Conservation (phyloP, 2,329 filamentous ascomycete genomes). For the Monilinia polystroma region DNA sequence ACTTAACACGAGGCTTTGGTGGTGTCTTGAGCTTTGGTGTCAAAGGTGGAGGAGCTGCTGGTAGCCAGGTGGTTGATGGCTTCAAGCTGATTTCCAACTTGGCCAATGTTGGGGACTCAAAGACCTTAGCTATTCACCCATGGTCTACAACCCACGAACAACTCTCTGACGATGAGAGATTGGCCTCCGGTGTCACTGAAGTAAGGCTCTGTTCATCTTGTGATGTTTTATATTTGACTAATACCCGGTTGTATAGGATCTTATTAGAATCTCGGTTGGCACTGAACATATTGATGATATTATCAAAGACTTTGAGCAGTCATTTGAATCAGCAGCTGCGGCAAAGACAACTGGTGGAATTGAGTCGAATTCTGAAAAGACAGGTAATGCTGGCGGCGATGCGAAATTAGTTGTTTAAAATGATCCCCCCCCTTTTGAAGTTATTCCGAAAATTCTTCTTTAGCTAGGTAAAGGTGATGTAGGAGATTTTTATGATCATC, state of each 20-base stretch:
- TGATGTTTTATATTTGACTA: slow-evolving; percentile 8
- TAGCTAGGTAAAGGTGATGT: background rate
- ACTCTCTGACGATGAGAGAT: slow-evolving; percentile 77
- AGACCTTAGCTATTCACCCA: slow-evolving; percentile 92
- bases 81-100: slow-evolving; percentile 96
- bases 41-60: slow-evolving; percentile 81
- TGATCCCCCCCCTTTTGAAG: slow-evolving; percentile 4
- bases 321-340: slow-evolving; percentile 63
- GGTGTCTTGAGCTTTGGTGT: slow-evolving; percentile 93
- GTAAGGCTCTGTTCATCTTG: slow-evolving; percentile 42
- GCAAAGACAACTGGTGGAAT: slow-evolving; percentile 40
- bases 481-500: background rate
- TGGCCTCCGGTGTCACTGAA: slow-evolving; percentile 78
- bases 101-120: slow-evolving; percentile 93
- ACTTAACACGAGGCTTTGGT: slow-evolving; percentile 79
- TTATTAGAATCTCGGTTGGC: slow-evolving; percentile 92
- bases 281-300: slow-evolving; percentile 98
- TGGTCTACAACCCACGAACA: slow-evolving; percentile 97
- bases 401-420: slow-evolving; percentile 37
- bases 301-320: slow-evolving; percentile 91
- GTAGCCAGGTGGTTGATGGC: slow-evolving; percentile 84
- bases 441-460: background rate
- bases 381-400: slow-evolving; percentile 29
- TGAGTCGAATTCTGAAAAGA: slow-evolving; percentile 30
- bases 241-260: slow-evolving; percentile 54